Conservation (phyloP, 768 basidiomycete species). For the Ephemerocybe angulata region DNA sequence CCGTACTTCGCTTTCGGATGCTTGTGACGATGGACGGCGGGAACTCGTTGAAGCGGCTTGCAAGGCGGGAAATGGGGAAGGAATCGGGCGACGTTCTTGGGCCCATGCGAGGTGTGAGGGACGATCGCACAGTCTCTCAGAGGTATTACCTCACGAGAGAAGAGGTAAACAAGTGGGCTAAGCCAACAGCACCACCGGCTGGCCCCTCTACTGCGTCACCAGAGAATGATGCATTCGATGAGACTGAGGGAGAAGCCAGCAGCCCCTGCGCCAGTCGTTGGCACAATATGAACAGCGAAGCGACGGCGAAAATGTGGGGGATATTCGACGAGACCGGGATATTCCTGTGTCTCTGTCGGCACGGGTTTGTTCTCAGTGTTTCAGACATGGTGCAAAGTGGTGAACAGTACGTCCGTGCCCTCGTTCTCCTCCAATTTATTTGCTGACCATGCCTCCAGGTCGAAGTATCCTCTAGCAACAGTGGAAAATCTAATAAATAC, state of each 20-base stretch:
- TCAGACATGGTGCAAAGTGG: slow-evolving; percentile 29
- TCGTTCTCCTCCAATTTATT: neutral
- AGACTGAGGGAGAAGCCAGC: neutral
- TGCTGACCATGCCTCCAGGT: neutral
- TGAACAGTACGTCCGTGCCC: slow-evolving; percentile 19
- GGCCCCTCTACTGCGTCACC: neutral
- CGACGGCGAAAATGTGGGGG: slow-evolving; percentile 21
- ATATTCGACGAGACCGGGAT: slow-evolving; percentile 31
- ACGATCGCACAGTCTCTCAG: neutral
- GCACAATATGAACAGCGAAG: slow-evolving; percentile 18
- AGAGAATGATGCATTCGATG: neutral
- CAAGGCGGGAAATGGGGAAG: neutral
- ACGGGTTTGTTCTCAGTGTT: slow-evolving; percentile 23
- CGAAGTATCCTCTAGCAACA: too few species aligned
- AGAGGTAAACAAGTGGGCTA: neutral
- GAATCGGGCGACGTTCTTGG: neutral
- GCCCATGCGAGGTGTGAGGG: neutral
- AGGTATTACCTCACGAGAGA: neutral
- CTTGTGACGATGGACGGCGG: slow-evolving; percentile 27
- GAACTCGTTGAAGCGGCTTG: slow-evolving; percentile 20
- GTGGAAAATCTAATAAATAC: too few species aligned
- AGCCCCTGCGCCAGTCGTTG: neutral
- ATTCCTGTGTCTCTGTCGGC: slow-evolving; percentile 25
- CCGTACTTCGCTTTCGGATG: slow-evolving; percentile 16
- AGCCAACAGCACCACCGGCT: too few species aligned